Percentiles rank a stretch among this genome's conserved stretches.
phyloP scores from a whole-genome alignment of 345 rosid species.

The Citrus unshiu region DNA sequence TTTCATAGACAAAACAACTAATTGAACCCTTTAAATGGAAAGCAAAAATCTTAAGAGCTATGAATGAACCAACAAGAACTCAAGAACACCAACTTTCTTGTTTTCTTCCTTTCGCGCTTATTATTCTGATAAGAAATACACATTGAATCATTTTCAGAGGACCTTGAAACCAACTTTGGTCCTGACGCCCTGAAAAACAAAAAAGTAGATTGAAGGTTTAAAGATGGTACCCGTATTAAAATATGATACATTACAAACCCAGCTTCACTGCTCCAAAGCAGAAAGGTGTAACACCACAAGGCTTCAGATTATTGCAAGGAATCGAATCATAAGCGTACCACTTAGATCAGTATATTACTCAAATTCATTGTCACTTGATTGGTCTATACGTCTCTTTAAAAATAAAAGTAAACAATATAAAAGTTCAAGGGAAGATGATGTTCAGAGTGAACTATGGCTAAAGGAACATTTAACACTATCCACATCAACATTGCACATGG shows the following conservation, averaged over 20 bases:
- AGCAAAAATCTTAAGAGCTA: not conserved
- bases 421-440: not conserved
- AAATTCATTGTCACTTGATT: not conserved
- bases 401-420: not conserved
- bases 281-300: not conserved
- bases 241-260: not conserved
- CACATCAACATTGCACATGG: not conserved
- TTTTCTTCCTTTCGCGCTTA: slow-evolving; percentile 37
- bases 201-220: not conserved
- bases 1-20: not conserved
- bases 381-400: not conserved
- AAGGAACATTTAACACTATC: not conserved
- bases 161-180: slow-evolving; percentile 20
- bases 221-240: not conserved
- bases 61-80: not conserved
- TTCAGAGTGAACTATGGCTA: not conserved
- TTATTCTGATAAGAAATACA: slow-evolving; percentile 22
- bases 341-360: not conserved
- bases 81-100: slow-evolving; percentile 39
- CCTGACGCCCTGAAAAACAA: slow-evolving; percentile 31
- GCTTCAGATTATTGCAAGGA: not conserved
- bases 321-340: not conserved
- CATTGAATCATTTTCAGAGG: slow-evolving; percentile 17
- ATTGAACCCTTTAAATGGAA: not conserved
- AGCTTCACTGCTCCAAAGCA: not conserved